These are phyloP conservation scores for Pseudovirgaria hyperparasitica DNA, from an alignment of 2,329 filamentous ascomycete genomes.

Conservation along the genomic window DNA sequence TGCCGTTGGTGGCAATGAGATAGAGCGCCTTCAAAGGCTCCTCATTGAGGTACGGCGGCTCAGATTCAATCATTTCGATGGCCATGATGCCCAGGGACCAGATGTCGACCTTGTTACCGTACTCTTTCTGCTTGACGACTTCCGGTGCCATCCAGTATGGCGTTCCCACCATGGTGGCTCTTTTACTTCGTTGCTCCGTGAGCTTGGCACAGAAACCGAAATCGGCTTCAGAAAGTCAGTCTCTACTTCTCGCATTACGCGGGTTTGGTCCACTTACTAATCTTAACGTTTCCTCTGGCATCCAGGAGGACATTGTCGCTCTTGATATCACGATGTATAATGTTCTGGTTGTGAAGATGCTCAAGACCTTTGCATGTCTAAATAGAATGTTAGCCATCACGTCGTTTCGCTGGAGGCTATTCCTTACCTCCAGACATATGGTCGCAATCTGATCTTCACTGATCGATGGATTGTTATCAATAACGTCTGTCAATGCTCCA, in stretches of 20 bases:
- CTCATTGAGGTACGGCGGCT: constrained; percentile 95
- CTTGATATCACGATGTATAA: constrained; percentile 99
- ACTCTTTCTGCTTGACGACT: constrained; percentile 98
- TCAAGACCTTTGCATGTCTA: constrained; percentile 92
- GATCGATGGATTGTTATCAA: constrained; percentile 92
- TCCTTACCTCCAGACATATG: constrained; percentile 81
- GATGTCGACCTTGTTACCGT: constrained; percentile 95
- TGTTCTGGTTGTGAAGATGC: constrained; percentile 89
- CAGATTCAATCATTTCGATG: constrained; percentile 98
- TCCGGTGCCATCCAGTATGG: constrained; percentile 99
- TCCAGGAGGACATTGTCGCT: constrained; percentile 95
- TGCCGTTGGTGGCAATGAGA: constrained; percentile 95
- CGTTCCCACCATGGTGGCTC: constrained; percentile 97
- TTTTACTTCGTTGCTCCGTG: constrained; percentile 91
- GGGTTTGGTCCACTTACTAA: constrained; percentile 53
- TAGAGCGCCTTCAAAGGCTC: constrained; percentile 95
- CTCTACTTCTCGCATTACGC: constrained; percentile 2
- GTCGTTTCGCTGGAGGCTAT: neutral
- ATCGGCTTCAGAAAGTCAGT: constrained; percentile 52
- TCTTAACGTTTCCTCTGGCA: constrained; percentile 91
- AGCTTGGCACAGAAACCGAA: constrained; percentile 99
- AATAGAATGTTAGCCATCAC: constrained; percentile 13
- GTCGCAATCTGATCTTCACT: constrained; percentile 96
- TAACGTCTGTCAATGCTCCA: constrained; percentile 92
- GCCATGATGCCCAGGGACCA: constrained; percentile 99